Percentiles rank a stretch among this genome's conserved stretches.
phyloP scores from a whole-genome alignment of 2,329 filamentous ascomycete genomes.

The Ramularia endophylla region DNA sequence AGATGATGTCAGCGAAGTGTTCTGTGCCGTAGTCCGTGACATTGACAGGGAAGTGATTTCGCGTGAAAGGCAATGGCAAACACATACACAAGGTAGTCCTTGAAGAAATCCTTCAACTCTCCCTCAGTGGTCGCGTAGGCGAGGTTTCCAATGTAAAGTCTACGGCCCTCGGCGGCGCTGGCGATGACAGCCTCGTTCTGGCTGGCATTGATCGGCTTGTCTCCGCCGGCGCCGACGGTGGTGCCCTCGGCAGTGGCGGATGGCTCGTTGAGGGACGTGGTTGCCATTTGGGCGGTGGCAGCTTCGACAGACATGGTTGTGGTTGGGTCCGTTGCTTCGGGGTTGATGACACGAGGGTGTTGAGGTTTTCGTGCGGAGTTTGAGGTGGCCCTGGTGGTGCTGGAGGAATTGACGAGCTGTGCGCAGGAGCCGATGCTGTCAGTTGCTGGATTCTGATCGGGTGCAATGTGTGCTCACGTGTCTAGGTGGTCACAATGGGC shows the following conservation, averaged over 20 bases:
- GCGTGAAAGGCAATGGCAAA: too few species aligned
- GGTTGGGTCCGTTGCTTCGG: conserved; percentile 33
- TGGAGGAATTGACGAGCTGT: conserved; percentile 46
- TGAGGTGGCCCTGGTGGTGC: conserved; percentile 23
- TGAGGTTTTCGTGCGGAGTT: neutral
- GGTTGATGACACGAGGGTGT: conserved; percentile 6
- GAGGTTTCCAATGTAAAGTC: conserved; percentile 99
- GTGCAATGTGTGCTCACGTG: conserved; percentile 3
- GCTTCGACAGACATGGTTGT: conserved; percentile 86
- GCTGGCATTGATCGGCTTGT: conserved; percentile 64
- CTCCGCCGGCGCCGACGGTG: conserved; percentile 40
- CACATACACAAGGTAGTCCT: conserved; percentile 97
- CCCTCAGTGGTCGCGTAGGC: conserved; percentile 99
- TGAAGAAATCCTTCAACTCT: conserved; percentile 99
- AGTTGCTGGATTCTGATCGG: conserved; percentile 13
- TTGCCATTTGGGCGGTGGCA: conserved; percentile 66
- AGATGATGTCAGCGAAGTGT: neutral
- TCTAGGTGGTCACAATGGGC: neutral
- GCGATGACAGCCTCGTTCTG: conserved; percentile 88
- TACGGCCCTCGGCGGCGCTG: conserved; percentile 96
- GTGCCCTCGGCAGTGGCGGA: conserved; percentile 53
- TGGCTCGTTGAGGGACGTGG: conserved; percentile 56
- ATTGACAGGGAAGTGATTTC: too few species aligned
- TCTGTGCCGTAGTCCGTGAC: too few species aligned
- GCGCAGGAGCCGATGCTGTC: too few species aligned